A percentile compares a stretch with the other conserved stretches of the same genome.
Evolutionary conservation across 106 monocot genomes (phyloP).

Genomic region (Dendrobium huoshanense): DNA sequence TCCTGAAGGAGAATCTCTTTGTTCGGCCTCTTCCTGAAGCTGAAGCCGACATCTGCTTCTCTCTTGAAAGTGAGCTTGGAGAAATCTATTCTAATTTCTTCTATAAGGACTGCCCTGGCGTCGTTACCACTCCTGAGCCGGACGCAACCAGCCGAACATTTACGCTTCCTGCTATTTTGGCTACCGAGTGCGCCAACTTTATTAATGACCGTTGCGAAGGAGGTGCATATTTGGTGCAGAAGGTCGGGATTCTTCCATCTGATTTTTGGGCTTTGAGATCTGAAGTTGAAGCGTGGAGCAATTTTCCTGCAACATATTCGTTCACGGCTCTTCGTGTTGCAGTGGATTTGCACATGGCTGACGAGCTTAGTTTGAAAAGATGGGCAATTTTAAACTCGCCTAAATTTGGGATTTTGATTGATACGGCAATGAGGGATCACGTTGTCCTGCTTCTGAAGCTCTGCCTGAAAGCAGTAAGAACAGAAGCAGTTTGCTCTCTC

Average conservation of each 20-base stretch:
- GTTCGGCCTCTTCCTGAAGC: slow-evolving; percentile 16
- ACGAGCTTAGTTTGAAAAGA: slow-evolving; percentile 29
- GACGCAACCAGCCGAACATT: slow-evolving; percentile 28
- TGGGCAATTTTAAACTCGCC: slow-evolving; percentile 66
- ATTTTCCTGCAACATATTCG: slow-evolving; percentile 46
- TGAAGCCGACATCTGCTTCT: slow-evolving; percentile 55
- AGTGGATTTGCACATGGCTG: slow-evolving; percentile 15
- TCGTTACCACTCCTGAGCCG: slow-evolving; percentile 43
- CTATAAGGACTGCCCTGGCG: slow-evolving; percentile 78
- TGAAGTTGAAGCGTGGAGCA: slow-evolving; percentile 55
- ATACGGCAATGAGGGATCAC: slow-evolving; percentile 63
- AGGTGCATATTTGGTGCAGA: neutral
- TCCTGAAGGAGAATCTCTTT: slow-evolving; percentile 20
- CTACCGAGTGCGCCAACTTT: slow-evolving; percentile 59
- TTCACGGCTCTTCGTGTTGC: slow-evolving; percentile 29
- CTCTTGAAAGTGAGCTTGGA: slow-evolving; percentile 40
- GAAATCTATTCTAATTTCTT: slow-evolving; percentile 36
- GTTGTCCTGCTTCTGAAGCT: slow-evolving; percentile 60
- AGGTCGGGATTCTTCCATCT: slow-evolving; percentile 50
- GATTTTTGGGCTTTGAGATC: slow-evolving; percentile 51
- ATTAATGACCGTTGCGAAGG: neutral
- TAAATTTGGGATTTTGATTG: slow-evolving; percentile 60
- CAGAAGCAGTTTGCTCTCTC: slow-evolving; percentile 43
- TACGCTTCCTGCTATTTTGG: slow-evolving; percentile 49
- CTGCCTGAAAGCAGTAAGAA: slow-evolving; percentile 56